Base-by-base conservation (phyloP, 805 yeast genomes). In the Blastobotrys mokoenaii region DNA sequence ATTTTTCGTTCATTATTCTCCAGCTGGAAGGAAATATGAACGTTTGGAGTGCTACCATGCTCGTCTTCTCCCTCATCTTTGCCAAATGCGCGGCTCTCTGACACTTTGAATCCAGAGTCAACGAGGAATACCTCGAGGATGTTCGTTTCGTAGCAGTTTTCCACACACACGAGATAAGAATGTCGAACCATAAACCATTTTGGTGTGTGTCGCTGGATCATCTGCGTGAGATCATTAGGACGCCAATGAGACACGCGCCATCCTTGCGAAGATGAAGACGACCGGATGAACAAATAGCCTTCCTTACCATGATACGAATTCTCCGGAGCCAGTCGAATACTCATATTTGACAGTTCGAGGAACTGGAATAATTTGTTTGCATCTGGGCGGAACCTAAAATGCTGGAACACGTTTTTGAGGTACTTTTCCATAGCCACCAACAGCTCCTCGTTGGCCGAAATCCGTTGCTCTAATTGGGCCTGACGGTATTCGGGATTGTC, bases 181-280 rank as follows among this genome's bases (percentile, higher is more conserved):
- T 80, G 82, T 46, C 97, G 74, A 1, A 93, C 77, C 46, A 93
- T 66, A 51, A 87, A 79, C 99, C 99, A 93, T 63, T 93, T 93
- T 35, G 80, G 81, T 0, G 94, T 81, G 53, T 94, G 90, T 63
- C 99, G 79, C 51, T 77, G 80, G 43, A 90, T 83, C 96, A 93
- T 87, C 32, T 85, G 88, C 53, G 77, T 76, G 55, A 87, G 68
- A 56, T 86, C 97, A 50, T 79, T 76, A 6, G 85, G 78, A 50
- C 76, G 79, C 63, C 87, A 77, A 59, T 90, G 97, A 2, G 93
- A 84, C 4, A 90, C 96, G 54, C 95, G 72, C 97, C 98, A 93
- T 2, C 98, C 97, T 60, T 87, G 95, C 0, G 88, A 73, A 50
- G 78, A 79, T 0, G 97, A 90, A 0, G 87, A 79, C 1, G 96